phyloP scores from a whole-genome alignment of 1,284 basidiomycete genomes.

The Naganishia albida region DNA sequence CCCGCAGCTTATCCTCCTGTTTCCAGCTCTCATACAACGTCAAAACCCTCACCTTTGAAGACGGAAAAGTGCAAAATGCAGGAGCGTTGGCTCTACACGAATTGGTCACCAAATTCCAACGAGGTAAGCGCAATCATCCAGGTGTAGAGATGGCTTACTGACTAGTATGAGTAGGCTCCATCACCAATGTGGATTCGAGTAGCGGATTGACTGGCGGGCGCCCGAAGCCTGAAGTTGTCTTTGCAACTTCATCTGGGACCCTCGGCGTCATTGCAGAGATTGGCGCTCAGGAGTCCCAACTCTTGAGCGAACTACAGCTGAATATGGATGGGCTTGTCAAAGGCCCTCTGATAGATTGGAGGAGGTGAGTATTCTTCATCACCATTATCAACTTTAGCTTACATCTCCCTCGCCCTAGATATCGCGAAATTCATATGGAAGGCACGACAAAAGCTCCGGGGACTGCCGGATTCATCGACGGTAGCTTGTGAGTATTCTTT shows the following conservation, averaged over 20 bases:
- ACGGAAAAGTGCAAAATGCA: slow-evolving; percentile 47
- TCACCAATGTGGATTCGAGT: slow-evolving; percentile 26
- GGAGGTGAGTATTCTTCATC: slow-evolving; percentile 58
- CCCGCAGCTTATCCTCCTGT: slow-evolving; percentile 9
- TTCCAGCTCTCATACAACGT: slow-evolving; percentile 71
- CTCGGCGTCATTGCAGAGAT: slow-evolving; percentile 77
- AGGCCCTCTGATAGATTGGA: slow-evolving; percentile 64
- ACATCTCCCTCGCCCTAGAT: slow-evolving; percentile 56
- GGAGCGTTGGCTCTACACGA: slow-evolving; percentile 56
- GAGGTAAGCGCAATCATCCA: slow-evolving; percentile 40
- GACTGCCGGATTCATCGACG: slow-evolving; percentile 76
- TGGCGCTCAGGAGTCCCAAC: slow-evolving; percentile 60
- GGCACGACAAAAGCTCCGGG: slow-evolving; percentile 60
- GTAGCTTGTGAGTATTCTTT: slow-evolving; percentile 62
- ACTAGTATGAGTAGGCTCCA: slow-evolving; percentile 23
- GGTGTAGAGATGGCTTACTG: background rate
- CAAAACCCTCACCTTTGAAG: slow-evolving; percentile 59
- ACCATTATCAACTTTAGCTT: slow-evolving; percentile 11
- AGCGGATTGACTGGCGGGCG: background rate
- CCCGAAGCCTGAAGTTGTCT: slow-evolving; percentile 63
- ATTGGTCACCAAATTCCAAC: slow-evolving; percentile 51
- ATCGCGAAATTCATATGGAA: slow-evolving; percentile 63
- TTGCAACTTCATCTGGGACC: slow-evolving; percentile 76
- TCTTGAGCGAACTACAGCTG: slow-evolving; percentile 72
- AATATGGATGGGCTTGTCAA: slow-evolving; percentile 66